These are phyloP conservation scores for Ascochyta fabae DNA, from an alignment of 2,329 filamentous ascomycete genomes.

Conservation along the genomic window DNA sequence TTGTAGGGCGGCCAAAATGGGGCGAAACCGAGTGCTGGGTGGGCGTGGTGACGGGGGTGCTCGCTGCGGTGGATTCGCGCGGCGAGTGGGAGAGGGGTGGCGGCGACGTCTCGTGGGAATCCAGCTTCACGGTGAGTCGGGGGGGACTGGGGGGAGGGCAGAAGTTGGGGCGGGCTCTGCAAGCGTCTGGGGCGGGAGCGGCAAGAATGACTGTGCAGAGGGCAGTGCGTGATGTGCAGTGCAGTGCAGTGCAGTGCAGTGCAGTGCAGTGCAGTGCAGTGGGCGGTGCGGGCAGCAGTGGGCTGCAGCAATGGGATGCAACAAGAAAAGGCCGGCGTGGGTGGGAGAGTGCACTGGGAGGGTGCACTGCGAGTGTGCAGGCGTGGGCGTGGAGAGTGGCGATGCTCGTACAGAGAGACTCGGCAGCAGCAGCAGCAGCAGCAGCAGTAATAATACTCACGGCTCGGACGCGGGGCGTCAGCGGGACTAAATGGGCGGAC, in stretches of 20 bases:
- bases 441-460: neutral
- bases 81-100: constrained; percentile 61
- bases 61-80: constrained; percentile 59
- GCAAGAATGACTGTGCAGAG: constrained; percentile 24
- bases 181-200: constrained; percentile 14
- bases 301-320: too few relatives aligned
- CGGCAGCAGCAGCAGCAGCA: neutral
- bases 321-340: too few relatives aligned
- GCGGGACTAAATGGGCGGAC: constrained; percentile 28
- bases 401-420: constrained; percentile 6
- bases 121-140: constrained; percentile 57
- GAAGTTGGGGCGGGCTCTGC: constrained; percentile 7
- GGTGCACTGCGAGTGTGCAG: too few relatives aligned
- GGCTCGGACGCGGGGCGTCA: constrained; percentile 22
- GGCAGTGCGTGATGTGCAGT: neutral
- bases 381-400: neutral
- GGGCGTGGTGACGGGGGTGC: constrained; percentile 56
- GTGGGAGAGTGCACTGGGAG: too few relatives aligned
- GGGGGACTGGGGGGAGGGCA: neutral
- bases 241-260: neutral
- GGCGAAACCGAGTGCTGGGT: constrained; percentile 50
- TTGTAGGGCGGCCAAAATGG: constrained; percentile 50
- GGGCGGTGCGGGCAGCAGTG: too few relatives aligned
- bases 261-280: too few relatives aligned
- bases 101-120: constrained; percentile 58